Evolutionary conservation across 768 basidiomycete species (phyloP).

Genomic region (Lentinula sp.): DNA sequence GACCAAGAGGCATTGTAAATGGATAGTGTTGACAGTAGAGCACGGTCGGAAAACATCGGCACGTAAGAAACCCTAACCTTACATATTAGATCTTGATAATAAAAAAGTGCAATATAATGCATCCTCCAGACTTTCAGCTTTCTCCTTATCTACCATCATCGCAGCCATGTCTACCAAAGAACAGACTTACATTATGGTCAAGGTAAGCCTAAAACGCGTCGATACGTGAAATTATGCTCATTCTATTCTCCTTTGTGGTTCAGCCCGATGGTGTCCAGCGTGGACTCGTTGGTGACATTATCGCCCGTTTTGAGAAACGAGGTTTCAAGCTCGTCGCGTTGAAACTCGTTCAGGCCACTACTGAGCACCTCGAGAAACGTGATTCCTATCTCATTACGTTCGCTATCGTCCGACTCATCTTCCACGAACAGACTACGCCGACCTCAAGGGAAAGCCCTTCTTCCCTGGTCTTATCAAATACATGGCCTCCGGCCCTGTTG

Average conservation of each 20-base stretch:
- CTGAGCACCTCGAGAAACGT: slow-evolving; percentile 91
- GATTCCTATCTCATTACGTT: slow-evolving; percentile 9
- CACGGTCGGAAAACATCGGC: neutral
- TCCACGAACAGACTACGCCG: slow-evolving; percentile 73
- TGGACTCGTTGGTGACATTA: slow-evolving; percentile 92
- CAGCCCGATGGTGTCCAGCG: slow-evolving; percentile 99
- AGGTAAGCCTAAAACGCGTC: slow-evolving; percentile 41
- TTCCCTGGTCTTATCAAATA: slow-evolving; percentile 96
- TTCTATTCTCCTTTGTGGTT: slow-evolving; percentile 2
- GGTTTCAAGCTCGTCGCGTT: slow-evolving; percentile 96
- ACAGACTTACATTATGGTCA: slow-evolving; percentile 99
- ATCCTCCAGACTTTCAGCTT: neutral
- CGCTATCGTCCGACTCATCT: slow-evolving; percentile 8
- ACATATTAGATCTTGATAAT: slow-evolving; percentile 28
- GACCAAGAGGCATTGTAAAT: slow-evolving; percentile 36
- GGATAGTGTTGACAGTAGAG: neutral
- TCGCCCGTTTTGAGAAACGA: slow-evolving; percentile 92
- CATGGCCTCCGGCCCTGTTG: slow-evolving; percentile 94
- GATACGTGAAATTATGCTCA: neutral
- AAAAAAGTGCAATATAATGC: neutral
- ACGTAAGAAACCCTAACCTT: slow-evolving; percentile 16
- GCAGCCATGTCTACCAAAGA: slow-evolving; percentile 64
- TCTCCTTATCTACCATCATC: slow-evolving; percentile 22
- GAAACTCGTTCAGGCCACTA: slow-evolving; percentile 79
- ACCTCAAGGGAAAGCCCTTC: slow-evolving; percentile 91